These are phyloP conservation scores for Evernia prunastri DNA, from an alignment of 495 filamentous ascomycete genomes.

Conservation along the genomic window DNA sequence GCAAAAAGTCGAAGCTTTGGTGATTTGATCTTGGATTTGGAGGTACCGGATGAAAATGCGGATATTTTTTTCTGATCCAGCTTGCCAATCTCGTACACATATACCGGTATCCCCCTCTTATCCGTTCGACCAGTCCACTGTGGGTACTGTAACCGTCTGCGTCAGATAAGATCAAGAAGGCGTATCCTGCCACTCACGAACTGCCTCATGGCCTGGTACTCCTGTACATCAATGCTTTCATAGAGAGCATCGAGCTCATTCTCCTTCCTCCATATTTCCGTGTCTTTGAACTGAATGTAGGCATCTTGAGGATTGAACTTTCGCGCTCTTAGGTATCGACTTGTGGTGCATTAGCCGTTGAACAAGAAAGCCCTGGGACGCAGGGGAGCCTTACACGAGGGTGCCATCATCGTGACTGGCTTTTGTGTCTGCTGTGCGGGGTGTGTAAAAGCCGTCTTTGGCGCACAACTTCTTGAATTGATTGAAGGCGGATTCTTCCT, in stretches of 20 bases:
- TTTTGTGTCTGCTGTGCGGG: conserved; percentile 8
- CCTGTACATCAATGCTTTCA: conserved; percentile 70
- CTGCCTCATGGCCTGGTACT: conserved; percentile 69
- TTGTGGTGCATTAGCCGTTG: conserved; percentile 9
- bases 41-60: conserved; percentile 57
- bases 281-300: conserved; percentile 77
- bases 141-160: conserved; percentile 58
- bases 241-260: conserved; percentile 69
- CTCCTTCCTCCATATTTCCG: conserved; percentile 77
- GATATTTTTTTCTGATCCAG: conserved; percentile 72
- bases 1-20: conserved; percentile 73
- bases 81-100: conserved; percentile 78
- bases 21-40: conserved; percentile 50
- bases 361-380: background rate
- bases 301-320: conserved; percentile 40
- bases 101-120: conserved; percentile 81
- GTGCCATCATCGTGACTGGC: conserved; percentile 28
- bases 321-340: conserved; percentile 27
- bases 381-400: conserved; percentile 17
- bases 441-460: conserved; percentile 21
- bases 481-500: conserved; percentile 20
- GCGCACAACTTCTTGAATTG: conserved; percentile 23
- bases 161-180: background rate
- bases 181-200: conserved; percentile 49
- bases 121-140: conserved; percentile 89